phyloP scores from a whole-genome alignment of 2,329 filamentous ascomycete genomes.

The Aspergillus viridinutans region DNA sequence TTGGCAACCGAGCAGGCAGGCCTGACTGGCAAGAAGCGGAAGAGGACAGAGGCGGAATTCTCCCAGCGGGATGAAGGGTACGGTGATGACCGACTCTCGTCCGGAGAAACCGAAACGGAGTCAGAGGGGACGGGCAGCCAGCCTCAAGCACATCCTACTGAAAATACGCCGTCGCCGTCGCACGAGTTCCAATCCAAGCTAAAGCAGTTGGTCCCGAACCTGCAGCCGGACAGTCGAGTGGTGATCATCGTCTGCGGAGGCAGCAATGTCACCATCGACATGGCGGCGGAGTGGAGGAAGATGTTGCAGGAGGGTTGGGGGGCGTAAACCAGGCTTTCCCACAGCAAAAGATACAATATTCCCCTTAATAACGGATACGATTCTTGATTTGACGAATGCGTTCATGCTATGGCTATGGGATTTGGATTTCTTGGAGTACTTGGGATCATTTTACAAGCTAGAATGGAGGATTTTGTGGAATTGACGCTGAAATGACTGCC shows the following conservation, averaged over 20 bases:
- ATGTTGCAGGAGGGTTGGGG: slow-evolving; percentile 39
- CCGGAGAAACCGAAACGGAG: slow-evolving; percentile 24
- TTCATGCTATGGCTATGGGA: background rate
- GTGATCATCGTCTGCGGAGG: slow-evolving; percentile 85
- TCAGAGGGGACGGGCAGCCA: slow-evolving; percentile 11
- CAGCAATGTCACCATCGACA: slow-evolving; percentile 59
- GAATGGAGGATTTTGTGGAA: background rate
- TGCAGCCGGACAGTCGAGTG: slow-evolving; percentile 65
- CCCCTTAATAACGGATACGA: background rate
- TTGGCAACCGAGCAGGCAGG: slow-evolving; percentile 7
- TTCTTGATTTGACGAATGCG: no score
- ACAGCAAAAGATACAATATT: background rate
- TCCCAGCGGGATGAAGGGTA: slow-evolving; percentile 30
- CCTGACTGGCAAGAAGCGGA: slow-evolving; percentile 25
- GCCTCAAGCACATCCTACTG: background rate
- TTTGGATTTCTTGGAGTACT: background rate
- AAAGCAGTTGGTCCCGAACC: slow-evolving; percentile 57
- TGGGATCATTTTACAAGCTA: background rate
- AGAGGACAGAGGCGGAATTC: slow-evolving; percentile 15
- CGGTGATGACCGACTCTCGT: slow-evolving; percentile 31
- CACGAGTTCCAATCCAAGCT: slow-evolving; percentile 42
- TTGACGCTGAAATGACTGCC: background rate
- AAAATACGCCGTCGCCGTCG: slow-evolving; percentile 1
- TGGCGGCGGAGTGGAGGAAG: slow-evolving; percentile 56
- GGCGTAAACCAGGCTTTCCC: slow-evolving; percentile 6